phyloP scores from a whole-genome alignment of 1,139 yeast species.

The Taphrina wiesneri region DNA sequence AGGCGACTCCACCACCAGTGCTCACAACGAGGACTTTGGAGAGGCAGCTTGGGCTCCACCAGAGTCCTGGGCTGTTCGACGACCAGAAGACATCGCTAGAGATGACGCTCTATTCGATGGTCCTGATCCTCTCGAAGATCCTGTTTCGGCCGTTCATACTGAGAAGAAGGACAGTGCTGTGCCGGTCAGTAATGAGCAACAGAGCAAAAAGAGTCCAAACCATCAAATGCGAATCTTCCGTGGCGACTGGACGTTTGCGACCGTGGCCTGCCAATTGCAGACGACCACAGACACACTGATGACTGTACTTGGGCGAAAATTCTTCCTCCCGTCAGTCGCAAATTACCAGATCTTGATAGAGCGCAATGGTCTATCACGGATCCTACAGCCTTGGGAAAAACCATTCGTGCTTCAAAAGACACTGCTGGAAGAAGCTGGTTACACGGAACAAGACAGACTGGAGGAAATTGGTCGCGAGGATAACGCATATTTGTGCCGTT shows the following conservation, averaged over 20 bases:
- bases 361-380: conserved; percentile 76
- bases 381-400: conserved; percentile 67
- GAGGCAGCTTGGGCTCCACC: conserved; percentile 38
- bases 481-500: conserved; percentile 79
- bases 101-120: conserved; percentile 19
- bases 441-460: conserved; percentile 69
- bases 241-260: conserved; percentile 79
- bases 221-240: conserved; percentile 69
- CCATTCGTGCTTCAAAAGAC: conserved; percentile 80
- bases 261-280: conserved; percentile 70
- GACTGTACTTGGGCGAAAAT: conserved; percentile 68
- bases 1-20: conserved; percentile 22
- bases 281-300: conserved; percentile 77
- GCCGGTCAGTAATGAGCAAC: neutral
- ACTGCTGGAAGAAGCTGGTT: conserved; percentile 74
- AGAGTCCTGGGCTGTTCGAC: conserved; percentile 38
- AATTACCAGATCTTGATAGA: conserved; percentile 79
- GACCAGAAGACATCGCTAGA: conserved; percentile 25
- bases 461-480: conserved; percentile 85
- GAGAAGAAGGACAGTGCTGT: neutral
- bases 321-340: conserved; percentile 66
- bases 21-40: conserved; percentile 10
- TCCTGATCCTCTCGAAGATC: conserved; percentile 25
- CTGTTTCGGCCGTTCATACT: neutral
- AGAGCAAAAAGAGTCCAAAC: conserved; percentile 16